A percentile compares a stretch with the other conserved stretches of the same genome.
phyloP scores from a whole-genome alignment of 23 red algal genomes.

The Chondrus crispus region DNA sequence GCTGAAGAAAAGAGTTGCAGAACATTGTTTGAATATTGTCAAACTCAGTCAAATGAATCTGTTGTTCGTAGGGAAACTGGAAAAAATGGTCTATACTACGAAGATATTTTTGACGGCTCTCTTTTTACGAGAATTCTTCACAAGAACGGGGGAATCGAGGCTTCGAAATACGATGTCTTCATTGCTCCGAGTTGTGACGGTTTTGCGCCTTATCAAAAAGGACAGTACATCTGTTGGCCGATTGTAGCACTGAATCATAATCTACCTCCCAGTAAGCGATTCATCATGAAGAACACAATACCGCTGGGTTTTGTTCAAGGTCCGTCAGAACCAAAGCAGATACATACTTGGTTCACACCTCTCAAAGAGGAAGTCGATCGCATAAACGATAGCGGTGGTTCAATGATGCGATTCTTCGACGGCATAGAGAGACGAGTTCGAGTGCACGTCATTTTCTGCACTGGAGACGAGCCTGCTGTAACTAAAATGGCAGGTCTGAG shows the following conservation, averaged over 20 bases:
- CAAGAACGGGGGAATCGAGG: neutral
- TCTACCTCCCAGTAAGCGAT: neutral
- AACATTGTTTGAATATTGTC: too few relatives aligned
- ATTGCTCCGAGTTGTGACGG: neutral
- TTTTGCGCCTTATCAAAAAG: neutral
- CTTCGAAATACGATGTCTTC: conserved; percentile 6
- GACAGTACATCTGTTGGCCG: neutral
- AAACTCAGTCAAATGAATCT: too few relatives aligned
- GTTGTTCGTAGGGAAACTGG: too few relatives aligned
- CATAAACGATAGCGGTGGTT: too few relatives aligned
- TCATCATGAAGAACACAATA: neutral
- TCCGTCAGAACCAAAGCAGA: too few relatives aligned
- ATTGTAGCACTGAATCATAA: neutral
- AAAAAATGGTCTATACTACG: too few relatives aligned
- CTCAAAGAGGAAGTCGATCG: too few relatives aligned
- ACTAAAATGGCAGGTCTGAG: neutral
- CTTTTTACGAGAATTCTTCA: neutral
- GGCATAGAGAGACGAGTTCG: too few relatives aligned
- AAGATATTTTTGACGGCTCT: neutral
- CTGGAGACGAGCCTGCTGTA: neutral
- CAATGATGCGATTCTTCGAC: too few relatives aligned
- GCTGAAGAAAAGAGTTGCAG: too few relatives aligned
- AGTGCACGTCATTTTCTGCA: neutral
- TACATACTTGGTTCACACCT: too few relatives aligned
- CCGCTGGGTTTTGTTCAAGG: neutral